A percentile compares a stretch with the other conserved stretches of the same genome.
Evolutionary conservation across 1,284 basidiomycete genomes (phyloP).

Genomic region (Athelia psychrophila): DNA sequence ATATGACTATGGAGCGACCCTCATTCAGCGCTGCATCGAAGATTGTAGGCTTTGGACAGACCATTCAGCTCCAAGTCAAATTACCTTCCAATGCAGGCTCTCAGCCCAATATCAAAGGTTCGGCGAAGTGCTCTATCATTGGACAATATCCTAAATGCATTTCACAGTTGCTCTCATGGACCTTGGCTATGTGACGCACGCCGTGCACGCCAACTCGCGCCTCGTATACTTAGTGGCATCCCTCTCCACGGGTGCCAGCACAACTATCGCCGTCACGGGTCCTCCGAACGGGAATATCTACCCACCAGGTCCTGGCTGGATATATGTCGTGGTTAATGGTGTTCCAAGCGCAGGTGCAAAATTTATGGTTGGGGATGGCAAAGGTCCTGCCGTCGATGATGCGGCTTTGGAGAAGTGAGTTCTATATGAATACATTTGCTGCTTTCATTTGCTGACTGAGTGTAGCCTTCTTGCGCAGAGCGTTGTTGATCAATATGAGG

Average conservation of each 20-base stretch:
- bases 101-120: constrained; percentile 32
- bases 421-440: not conserved
- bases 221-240: constrained; percentile 58
- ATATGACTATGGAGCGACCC: constrained; percentile 60
- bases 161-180: constrained; percentile 72
- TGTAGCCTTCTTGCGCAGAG: constrained; percentile 38
- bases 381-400: constrained; percentile 54
- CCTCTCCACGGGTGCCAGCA: constrained; percentile 27
- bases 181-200: constrained; percentile 75
- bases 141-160: constrained; percentile 6
- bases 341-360: constrained; percentile 66
- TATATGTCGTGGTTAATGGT: constrained; percentile 68
- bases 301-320: constrained; percentile 79
- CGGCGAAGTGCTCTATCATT: not conserved
- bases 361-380: constrained; percentile 70
- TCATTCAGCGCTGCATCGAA: constrained; percentile 36
- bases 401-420: constrained; percentile 55
- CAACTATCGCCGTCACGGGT: constrained; percentile 44
- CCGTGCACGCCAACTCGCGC: constrained; percentile 77
- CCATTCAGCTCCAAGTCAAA: constrained; percentile 37
- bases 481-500: constrained; percentile 51
- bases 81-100: constrained; percentile 26
- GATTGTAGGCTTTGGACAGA: constrained; percentile 45
- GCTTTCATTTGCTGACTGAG: not conserved
- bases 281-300: constrained; percentile 67